phyloP scores from a whole-genome alignment of 805 yeast genomes.

The Wickerhamomyces subpelliculosus region DNA sequence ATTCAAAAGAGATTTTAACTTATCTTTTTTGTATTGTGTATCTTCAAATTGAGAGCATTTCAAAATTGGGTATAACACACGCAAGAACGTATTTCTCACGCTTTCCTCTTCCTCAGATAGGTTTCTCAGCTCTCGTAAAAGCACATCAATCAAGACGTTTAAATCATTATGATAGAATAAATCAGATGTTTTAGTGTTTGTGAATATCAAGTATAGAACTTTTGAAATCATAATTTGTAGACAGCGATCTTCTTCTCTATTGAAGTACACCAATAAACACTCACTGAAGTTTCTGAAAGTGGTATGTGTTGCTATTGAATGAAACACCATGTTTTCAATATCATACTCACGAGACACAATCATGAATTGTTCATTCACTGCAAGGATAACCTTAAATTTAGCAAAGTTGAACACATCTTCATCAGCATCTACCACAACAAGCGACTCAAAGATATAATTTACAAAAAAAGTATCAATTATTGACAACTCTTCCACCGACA shows the following conservation, averaged over 20 bases:
- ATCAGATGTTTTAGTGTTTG: slow-evolving; percentile 50
- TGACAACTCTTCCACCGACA: slow-evolving; percentile 34
- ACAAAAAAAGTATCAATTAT: slow-evolving; percentile 38
- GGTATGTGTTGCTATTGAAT: slow-evolving; percentile 38
- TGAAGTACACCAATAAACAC: slow-evolving; percentile 65
- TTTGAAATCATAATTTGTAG: slow-evolving; percentile 75
- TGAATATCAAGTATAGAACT: slow-evolving; percentile 65
- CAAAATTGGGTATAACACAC: slow-evolving; percentile 69
- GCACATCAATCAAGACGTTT: slow-evolving; percentile 75
- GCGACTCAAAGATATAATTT: slow-evolving; percentile 37
- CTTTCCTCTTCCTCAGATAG: slow-evolving; percentile 52
- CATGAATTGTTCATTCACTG: slow-evolving; percentile 85
- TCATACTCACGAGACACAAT: slow-evolving; percentile 35
- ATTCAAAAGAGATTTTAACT: slow-evolving; percentile 42
- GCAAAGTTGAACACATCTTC: slow-evolving; percentile 58
- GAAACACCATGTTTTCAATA: slow-evolving; percentile 46
- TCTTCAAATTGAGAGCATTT: slow-evolving; percentile 53
- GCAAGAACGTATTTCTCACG: slow-evolving; percentile 60
- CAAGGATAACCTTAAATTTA: slow-evolving; percentile 62
- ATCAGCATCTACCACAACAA: slow-evolving; percentile 38
- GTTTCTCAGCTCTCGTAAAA: slow-evolving; percentile 72
- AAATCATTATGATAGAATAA: slow-evolving; percentile 78
- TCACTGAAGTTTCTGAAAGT: slow-evolving; percentile 54
- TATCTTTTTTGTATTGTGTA: slow-evolving; percentile 52
- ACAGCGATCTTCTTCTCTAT: slow-evolving; percentile 66